Percentiles rank a stretch among this genome's conserved stretches.
Conservation (phyloP, 23 red algal species). For the Gracilariopsis chorda region DNA sequence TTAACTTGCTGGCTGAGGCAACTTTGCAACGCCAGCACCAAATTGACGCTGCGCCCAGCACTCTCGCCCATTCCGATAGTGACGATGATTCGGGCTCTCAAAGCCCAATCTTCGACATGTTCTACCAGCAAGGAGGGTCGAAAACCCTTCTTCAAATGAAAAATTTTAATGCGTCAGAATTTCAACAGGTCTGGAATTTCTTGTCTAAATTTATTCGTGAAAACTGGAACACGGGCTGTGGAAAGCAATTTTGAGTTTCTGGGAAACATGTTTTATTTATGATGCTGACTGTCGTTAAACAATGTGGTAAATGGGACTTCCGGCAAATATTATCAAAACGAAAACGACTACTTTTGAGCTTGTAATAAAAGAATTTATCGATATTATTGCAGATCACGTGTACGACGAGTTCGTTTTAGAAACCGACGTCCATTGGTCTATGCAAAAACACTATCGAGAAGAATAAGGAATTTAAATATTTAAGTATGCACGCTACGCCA, state of each 20-base stretch:
- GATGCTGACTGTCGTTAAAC: not conserved
- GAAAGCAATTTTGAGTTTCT: not conserved
- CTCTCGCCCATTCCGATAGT: not conserved
- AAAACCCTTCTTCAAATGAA: not conserved
- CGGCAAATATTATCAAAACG: not conserved
- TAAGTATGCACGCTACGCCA: not conserved
- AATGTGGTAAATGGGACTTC: not conserved
- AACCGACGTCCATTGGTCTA: not conserved
- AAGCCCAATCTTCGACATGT: not conserved
- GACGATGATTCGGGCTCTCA: not conserved
- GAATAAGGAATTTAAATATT: not conserved
- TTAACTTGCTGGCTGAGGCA: too few relatives aligned
- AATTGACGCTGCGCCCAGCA: too few relatives aligned
- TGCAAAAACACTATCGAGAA: not conserved
- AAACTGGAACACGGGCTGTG: not conserved
- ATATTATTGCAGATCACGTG: not conserved
- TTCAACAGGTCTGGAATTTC: not conserved
- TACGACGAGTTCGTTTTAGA: not conserved
- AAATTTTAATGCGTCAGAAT: not conserved
- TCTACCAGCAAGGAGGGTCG: not conserved
- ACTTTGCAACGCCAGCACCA: too few relatives aligned
- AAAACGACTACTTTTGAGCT: not conserved
- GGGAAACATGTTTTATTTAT: constrained; percentile 27
- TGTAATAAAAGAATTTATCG: not conserved
- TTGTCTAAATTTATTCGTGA: not conserved